Evolutionary conservation across 495 filamentous ascomycete genomes (phyloP).

Genomic region (Glutinoglossum americanum): DNA sequence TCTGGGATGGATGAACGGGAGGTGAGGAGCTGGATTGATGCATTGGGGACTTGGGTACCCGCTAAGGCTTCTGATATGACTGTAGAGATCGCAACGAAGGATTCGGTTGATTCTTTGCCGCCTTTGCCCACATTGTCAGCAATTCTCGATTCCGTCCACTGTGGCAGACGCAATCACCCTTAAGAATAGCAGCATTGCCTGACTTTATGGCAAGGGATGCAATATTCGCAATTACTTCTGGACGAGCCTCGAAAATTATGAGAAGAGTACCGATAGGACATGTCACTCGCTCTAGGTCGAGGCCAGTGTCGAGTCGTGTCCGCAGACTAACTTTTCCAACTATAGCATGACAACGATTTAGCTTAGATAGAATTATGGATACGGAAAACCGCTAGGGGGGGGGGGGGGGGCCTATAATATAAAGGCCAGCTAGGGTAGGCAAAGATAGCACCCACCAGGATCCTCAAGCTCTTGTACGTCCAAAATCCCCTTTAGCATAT

Average conservation of each 20-base stretch:
- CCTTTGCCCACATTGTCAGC: conserved; percentile 20
- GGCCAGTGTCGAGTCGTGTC: conserved; percentile 72
- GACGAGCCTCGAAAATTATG: conserved; percentile 94
- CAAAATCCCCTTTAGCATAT: conserved; percentile 90
- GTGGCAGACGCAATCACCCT: conserved; percentile 30
- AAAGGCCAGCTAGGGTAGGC: too few species aligned
- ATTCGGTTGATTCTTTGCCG: conserved; percentile 87
- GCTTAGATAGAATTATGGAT: background rate
- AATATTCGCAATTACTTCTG: conserved; percentile 98
- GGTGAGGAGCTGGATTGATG: conserved; percentile 76
- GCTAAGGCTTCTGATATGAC: conserved; percentile 65
- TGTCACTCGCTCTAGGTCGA: conserved; percentile 65
- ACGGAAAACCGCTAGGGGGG: background rate
- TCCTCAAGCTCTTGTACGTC: conserved; percentile 74
- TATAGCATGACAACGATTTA: conserved; percentile 14
- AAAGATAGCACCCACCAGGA: conserved; percentile 38
- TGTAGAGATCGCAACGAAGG: conserved; percentile 70
- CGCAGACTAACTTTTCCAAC: conserved; percentile 70
- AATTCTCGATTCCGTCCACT: background rate
- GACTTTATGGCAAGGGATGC: conserved; percentile 94
- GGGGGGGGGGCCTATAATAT: background rate
- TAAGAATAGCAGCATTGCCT: conserved; percentile 90
- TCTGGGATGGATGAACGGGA: conserved; percentile 75
- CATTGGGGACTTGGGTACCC: conserved; percentile 57
- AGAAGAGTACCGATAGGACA: conserved; percentile 91